A percentile compares a stretch with the other conserved stretches of the same genome.
These are phyloP conservation scores for Theobroma cacao DNA, from an alignment of 345 rosid genomes.

Conservation along the genomic window DNA sequence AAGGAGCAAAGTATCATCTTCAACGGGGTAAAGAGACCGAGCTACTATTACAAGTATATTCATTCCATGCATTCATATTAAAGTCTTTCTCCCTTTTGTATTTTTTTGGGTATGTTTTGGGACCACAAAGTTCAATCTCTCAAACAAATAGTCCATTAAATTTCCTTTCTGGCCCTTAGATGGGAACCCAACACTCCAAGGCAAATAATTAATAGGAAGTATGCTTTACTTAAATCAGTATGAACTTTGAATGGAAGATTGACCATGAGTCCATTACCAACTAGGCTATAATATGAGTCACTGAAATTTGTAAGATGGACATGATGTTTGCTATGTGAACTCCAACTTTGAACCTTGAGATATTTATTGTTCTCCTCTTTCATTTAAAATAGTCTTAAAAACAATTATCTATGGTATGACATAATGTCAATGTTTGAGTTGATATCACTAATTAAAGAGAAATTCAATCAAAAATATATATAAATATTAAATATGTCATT, in stretches of 20 bases:
- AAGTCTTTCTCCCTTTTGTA: not conserved
- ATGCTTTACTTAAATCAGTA: not conserved
- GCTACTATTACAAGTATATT: not conserved
- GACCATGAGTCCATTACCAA: constrained; percentile 3
- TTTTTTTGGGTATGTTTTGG: not conserved
- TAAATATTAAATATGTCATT: no score
- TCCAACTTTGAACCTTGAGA: not conserved
- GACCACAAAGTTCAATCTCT: constrained; percentile 2
- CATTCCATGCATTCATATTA: not conserved
- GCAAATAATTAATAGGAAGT: not conserved
- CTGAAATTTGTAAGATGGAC: not conserved
- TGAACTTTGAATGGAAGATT: not conserved
- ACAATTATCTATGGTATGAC: no score
- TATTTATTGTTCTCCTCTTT: not conserved
- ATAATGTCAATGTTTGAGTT: no score
- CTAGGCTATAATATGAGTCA: not conserved
- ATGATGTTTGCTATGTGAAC: not conserved
- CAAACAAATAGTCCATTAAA: not conserved
- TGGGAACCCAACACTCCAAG: not conserved
- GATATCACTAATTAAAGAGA: no score
- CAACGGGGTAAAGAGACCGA: not conserved
- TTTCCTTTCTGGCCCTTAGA: not conserved
- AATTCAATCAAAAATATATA: no score
- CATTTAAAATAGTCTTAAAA: not conserved
- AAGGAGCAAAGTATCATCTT: not conserved